Evolutionary conservation across 345 rosid genomes (phyloP), one percentile per base, ranked within the genome.

Genomic region (Raphanus raphanistrum): DNA sequence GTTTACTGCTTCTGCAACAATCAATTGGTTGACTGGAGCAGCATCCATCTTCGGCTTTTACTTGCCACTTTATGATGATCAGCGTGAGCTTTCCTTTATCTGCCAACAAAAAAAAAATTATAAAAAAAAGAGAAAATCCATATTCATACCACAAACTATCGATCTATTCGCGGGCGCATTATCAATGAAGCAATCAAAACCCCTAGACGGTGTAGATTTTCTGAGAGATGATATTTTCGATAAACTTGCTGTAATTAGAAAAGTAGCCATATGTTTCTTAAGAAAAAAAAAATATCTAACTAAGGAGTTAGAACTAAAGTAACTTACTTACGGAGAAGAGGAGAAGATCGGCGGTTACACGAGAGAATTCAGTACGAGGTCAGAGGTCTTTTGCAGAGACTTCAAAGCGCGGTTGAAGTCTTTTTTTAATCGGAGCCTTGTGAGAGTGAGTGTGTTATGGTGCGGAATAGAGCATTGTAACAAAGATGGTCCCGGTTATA

Each of bases 1-100:
- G 12, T 80, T 77, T 15, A 87, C 78, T 3, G 80, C 83, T 54
- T 87, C 90, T 38, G 73, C 75, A 62, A 50, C 62, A 71, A 64
- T 74, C 77, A 21, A 21, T 21, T 21, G 21, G 21, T 21, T 21
- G 21, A 17, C 31, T 38, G 3, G 81, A 79, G 57, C 76, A 8
- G 7, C 45, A 13, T 82, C 63, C 13, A 69, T 45, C 12, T 26
- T 73, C 29, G 81, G 48, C 79, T 21, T 21, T 74, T 35, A 65
- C 77, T 68, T 81, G 80, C 90, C 21, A 21, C 21, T 21, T 21
- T 21, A 21, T 21, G 21, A 21, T 21, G 82, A 61, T 70, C 82
- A 77, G 70, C 31, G 57, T 63, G 45, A 60, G 71, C 71, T 43
- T 48, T 85, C 62, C 66, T 77, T 28, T 2, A 70, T 76, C 93